Evolutionary conservation across 495 filamentous ascomycete species (phyloP), one percentile per base, ranked within the genome.

Genomic region (Penicillium coffeae): DNA sequence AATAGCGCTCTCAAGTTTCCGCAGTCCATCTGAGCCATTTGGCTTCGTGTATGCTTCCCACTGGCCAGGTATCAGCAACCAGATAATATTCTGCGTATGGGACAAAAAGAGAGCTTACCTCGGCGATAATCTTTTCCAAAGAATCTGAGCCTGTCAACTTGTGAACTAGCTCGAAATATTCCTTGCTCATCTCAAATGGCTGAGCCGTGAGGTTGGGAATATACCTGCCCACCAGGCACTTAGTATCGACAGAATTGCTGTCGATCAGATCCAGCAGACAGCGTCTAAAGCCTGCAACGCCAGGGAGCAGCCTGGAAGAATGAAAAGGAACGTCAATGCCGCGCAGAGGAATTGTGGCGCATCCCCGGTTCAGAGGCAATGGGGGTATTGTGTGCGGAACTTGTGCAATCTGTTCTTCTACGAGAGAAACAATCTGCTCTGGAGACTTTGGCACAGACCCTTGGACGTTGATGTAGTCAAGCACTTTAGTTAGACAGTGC

Each of bases 201-300:
- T 83, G 82, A 22, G 93, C 93, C 13, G 93, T 98, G 42, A 98
- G 94, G 65, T 98, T 98, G 54, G 93, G 93, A 51, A 98, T 96
- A 74, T 98, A 98, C 75, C 97, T 98, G 46, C 94, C 94, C 54
- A 98, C 73, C 56, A 98, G 71, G 74, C 96, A 97, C 72, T 86
- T 83, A 12, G 93, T 94, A 60, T 98, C 93, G 64, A 98, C 97
- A 34, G 86, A 92, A 14, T 88, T 95, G 79, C 94, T 93, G 77
- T 96, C 86, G 77, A 98, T 97, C 79, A 97, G 97, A 87, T 97
- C 97, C 52, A 96, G 83, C 58, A 98, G 70, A 77, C 97, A 97
- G 41, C 80, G 87, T 44, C 93, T 80, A 88, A 98, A 98, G 34
- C 94, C 94, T 75, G 97, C 97, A 66, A 98, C 93, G 58, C 93